A percentile compares a stretch with the other conserved stretches of the same genome.
These are phyloP conservation scores for Ambrosia hybrid DNA, from an alignment of 140 eudicot species.

Conservation along the genomic window DNA sequence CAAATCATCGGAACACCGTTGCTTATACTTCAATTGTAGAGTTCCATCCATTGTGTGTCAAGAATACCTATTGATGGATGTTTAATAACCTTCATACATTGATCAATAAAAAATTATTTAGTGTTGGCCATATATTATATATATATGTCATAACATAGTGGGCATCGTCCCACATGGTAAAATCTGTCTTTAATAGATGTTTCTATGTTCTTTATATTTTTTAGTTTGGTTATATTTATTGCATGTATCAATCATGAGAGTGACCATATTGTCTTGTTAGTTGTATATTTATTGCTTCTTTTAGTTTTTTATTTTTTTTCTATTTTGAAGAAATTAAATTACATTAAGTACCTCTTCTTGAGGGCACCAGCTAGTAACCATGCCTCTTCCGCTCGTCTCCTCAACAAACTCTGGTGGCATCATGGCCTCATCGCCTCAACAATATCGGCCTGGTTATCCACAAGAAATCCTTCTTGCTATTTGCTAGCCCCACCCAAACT, in stretches of 20 bases:
- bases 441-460: conserved; percentile 71
- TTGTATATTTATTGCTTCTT: too few species aligned
- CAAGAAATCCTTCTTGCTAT: conserved; percentile 57
- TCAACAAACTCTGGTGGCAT: conserved; percentile 48
- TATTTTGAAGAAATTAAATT: too few species aligned
- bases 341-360: conserved; percentile 28
- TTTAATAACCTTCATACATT: conserved; percentile 36
- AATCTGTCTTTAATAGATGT: background rate
- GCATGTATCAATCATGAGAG: background rate
- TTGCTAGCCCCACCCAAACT: conserved; percentile 81
- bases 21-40: conserved; percentile 67
- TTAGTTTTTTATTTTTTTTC: background rate
- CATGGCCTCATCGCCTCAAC: conserved; percentile 55
- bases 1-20: conserved; percentile 67
- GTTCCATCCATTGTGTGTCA: conserved; percentile 81
- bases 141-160: background rate
- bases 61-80: conserved; percentile 60
- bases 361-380: conserved; percentile 54
- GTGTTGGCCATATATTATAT: background rate
- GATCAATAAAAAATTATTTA: background rate
- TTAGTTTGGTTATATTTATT: too few species aligned
- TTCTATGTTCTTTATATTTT: background rate
- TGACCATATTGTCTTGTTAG: too few species aligned
- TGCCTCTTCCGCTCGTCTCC: conserved; percentile 50
- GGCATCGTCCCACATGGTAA: background rate